Evolutionary conservation across 768 basidiomycete species (phyloP).

Genomic region (Asterophora lycoperdoides): DNA sequence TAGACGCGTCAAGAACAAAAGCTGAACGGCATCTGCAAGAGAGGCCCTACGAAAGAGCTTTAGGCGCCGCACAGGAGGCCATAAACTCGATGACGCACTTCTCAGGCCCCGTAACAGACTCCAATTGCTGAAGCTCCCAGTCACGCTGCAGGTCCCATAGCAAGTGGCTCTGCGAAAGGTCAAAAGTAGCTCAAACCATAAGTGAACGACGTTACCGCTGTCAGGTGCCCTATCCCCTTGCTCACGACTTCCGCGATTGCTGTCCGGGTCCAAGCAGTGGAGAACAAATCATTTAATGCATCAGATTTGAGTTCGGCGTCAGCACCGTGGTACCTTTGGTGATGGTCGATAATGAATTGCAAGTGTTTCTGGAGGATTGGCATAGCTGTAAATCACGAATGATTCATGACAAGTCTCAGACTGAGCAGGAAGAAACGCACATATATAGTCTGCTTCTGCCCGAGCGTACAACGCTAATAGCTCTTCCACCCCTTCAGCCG

Average conservation of each 20-base stretch:
- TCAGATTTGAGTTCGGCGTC: slow-evolving; percentile 41
- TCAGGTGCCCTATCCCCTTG: slow-evolving; percentile 59
- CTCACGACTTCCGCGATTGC: slow-evolving; percentile 50
- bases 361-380: slow-evolving; percentile 66
- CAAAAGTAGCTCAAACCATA: background rate
- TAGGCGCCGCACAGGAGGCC: slow-evolving; percentile 26
- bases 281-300: slow-evolving; percentile 55
- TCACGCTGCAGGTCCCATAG: slow-evolving; percentile 72
- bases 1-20: slow-evolving; percentile 61
- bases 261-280: slow-evolving; percentile 55
- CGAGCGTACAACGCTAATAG: slow-evolving; percentile 57
- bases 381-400: slow-evolving; percentile 48
- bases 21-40: slow-evolving; percentile 50
- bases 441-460: slow-evolving; percentile 76
- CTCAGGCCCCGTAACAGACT: slow-evolving; percentile 40
- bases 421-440: slow-evolving; percentile 42
- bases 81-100: slow-evolving; percentile 30
- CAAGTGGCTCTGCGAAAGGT: slow-evolving; percentile 49
- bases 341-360: slow-evolving; percentile 48
- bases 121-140: slow-evolving; percentile 69
- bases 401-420: background rate
- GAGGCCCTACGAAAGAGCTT: slow-evolving; percentile 12
- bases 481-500: slow-evolving; percentile 46
- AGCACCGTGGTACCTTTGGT: slow-evolving; percentile 37
- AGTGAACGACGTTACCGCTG: slow-evolving; percentile 40